Evolutionary conservation across 345 rosid genomes (phyloP).

Genomic region (Noccaea bulbosa): DNA sequence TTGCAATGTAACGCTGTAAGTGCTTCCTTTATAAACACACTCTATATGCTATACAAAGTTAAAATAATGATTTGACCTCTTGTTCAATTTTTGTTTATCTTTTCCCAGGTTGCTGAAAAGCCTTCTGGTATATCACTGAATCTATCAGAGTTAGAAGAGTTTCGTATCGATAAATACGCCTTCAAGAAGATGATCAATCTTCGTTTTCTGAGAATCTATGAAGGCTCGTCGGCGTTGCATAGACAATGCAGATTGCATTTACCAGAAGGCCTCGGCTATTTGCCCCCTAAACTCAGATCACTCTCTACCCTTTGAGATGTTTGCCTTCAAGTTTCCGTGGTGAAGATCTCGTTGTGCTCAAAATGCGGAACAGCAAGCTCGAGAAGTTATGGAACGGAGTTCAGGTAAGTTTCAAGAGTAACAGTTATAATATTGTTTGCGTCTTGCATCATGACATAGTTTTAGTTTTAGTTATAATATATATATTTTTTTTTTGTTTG

Average conservation of each 20-base stretch:
- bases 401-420: not conserved
- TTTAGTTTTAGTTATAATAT: too few relatives aligned
- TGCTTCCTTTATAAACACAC: not conserved
- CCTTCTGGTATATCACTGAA: slow-evolving; percentile 35
- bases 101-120: slow-evolving; percentile 29
- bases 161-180: not conserved
- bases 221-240: not conserved
- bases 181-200: slow-evolving; percentile 34
- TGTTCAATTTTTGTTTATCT: not conserved
- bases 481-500: too few relatives aligned
- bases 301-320: not conserved
- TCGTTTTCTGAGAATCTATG: slow-evolving; percentile 16
- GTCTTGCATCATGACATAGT: not conserved
- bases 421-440: not conserved
- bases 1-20: slow-evolving; percentile 28
- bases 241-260: not conserved
- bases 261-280: not conserved
- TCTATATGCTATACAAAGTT: not conserved
- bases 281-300: not conserved
- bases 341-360: not conserved
- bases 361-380: not conserved
- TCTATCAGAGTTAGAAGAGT: not conserved
- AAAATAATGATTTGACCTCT: not conserved
- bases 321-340: not conserved
- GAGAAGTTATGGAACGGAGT: not conserved